Base-by-base conservation (phyloP, 192 early-diverging fungal species). In the Borealophlyctis nickersoniae region DNA sequence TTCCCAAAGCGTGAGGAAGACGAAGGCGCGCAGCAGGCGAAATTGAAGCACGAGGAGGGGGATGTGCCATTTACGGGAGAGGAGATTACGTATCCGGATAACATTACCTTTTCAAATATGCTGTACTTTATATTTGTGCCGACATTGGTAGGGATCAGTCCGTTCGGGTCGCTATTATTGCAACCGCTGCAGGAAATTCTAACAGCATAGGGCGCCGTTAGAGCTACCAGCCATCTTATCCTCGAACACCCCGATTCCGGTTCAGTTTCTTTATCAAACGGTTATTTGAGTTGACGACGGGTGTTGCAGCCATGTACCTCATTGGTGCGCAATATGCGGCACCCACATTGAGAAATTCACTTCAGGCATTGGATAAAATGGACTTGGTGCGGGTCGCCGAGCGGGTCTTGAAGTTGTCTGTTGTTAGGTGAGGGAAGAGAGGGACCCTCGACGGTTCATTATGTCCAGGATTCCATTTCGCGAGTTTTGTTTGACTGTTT, bases 211-310 rank as follows among this genome's bases (percentile, higher is more conserved):
- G 7, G 14, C 29, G 13, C 26, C 5, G 32, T 26, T 56, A 68
- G 66, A 89, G 91, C 69, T 95, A 93, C 77, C 92, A 95, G 63
- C 87, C 90, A 32, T 81, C 81, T 0, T 95, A 92, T 66, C 92
- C 92, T 52, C 81, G 88, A 33, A 74, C 87, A 14, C 63, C 70
- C 19, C 58, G 71, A 26, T 85, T 95, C 65, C 78, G 89, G 48
- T 80, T 76, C 59, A 79, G 75, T 3, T 92, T 91, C 69, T 81
- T 95, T 64, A 58, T 88, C 53, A 93, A 93, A 73, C 88, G 92
- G n/a, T 60, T 88, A 4, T 58, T 82, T 3, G 93, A 95, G 77
- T 72, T 90, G 29, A 60, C 80, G 1, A 81, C 88, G 11, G 72
- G 85, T 29, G 61, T 82, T 31, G 74, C 88, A 5, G 82, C 83